Evolutionary conservation across 2,329 filamentous ascomycete species (phyloP), one percentile per base, ranked within the genome.

Genomic region (Diaporthe vexans): DNA sequence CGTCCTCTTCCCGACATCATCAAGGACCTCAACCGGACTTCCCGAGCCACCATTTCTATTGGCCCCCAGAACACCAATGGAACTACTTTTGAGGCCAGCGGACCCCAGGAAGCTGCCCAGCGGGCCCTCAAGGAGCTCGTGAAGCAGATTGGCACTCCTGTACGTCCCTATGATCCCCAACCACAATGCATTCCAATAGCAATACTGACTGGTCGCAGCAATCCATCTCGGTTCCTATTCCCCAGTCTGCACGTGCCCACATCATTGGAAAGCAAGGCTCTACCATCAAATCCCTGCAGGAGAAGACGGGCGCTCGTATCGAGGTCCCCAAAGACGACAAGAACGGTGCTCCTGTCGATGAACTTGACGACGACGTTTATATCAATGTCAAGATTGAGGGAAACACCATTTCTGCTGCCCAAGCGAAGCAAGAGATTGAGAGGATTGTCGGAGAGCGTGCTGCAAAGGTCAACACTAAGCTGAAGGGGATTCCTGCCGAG

Each of bases 181-280:
- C 8, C 15, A 35, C 15, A 46, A 21, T 35, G 33, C 17, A 7
- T 40, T 35, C 35, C 71, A 67, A 65, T 24, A 40, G 35, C 26
- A 74, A 46, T 58, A 17, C 51, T 43, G 33, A 67, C 46, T 26
- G 35, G 17, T 61, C 17, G 19, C 74, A 88, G 85, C 85, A 86
- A 78, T 84, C 86, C n/a, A 88, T 94, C 80, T 93, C 91, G 77
- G 91, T 98, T 65, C 88, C 94, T 3, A 93, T 99, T 77, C 97
- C 96, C 70, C 90, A 93, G 65, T 96, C 95, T 52, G 91, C 95
- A 29, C 92, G 95, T 76, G 91, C 95, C 71, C 93, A 96, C 83
- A 95, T 99, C 83, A 98, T 99, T 82, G 97, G 97, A 79, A 95
- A 94, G 81, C 92, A 94, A 81, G 97, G 97, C 74, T 91, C 94